These are phyloP conservation scores for Oryza meridionalis DNA, from an alignment of 176 grass and related monocot genomes.

Conservation along the genomic window DNA sequence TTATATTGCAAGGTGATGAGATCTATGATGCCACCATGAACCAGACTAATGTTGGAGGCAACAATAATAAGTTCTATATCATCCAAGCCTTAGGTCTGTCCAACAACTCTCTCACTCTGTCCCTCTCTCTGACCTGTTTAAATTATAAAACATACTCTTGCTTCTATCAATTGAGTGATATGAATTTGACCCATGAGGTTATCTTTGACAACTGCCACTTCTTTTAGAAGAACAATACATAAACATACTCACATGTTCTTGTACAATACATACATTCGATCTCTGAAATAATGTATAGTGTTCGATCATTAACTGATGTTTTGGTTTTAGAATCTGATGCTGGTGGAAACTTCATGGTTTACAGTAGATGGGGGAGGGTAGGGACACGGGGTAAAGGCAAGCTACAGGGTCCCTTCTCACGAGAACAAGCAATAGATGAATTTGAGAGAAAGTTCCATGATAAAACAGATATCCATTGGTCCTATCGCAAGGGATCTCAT, in stretches of 20 bases:
- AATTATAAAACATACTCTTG: neutral
- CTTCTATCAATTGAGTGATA: neutral
- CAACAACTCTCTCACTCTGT: too few relatives aligned
- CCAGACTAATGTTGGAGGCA: constrained; percentile 76
- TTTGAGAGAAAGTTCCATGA: constrained; percentile 74
- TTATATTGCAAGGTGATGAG: constrained; percentile 73
- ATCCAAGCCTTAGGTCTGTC: too few relatives aligned
- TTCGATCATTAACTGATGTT: constrained; percentile 24
- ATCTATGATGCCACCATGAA: constrained; percentile 92
- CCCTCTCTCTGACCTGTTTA: neutral
- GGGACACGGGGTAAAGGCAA: constrained; percentile 76
- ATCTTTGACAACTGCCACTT: constrained; percentile 21
- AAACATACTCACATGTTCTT: neutral
- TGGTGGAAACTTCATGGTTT: constrained; percentile 77
- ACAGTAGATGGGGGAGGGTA: constrained; percentile 96
- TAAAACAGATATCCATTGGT: constrained; percentile 84
- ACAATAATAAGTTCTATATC: too few relatives aligned
- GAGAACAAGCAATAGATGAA: constrained; percentile 55
- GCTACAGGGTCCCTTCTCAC: constrained; percentile 61
- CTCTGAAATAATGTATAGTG: constrained; percentile 19
- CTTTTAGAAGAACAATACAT: neutral
- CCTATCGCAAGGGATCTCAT: constrained; percentile 58
- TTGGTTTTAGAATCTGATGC: constrained; percentile 79
- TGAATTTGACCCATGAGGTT: constrained; percentile 31
- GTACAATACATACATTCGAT: neutral